A percentile compares a stretch with the other conserved stretches of the same genome.
Evolutionary conservation across 495 filamentous ascomycete species (phyloP).

Genomic region (Penicillium nucicola): DNA sequence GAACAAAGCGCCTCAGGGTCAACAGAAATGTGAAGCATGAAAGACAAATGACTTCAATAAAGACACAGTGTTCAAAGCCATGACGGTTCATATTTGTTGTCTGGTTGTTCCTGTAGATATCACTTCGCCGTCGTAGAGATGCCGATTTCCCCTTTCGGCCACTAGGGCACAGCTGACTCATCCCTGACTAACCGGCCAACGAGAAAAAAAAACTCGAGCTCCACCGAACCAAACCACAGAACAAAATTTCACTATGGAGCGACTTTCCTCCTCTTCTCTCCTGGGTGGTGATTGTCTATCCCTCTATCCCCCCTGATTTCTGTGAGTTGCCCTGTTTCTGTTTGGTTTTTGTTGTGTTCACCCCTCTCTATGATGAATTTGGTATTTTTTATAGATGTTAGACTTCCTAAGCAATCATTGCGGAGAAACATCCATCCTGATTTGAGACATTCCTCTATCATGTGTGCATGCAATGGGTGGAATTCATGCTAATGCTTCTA

Average conservation of each 20-base stretch:
- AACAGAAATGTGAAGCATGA: too few relatives aligned
- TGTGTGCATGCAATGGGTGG: conserved; percentile 4
- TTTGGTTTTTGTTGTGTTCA: not conserved
- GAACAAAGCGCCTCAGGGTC: too few relatives aligned
- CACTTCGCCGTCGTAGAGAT: too few relatives aligned
- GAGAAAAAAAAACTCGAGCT: conserved; percentile 4
- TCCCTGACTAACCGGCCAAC: not conserved
- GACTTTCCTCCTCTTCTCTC: conserved; percentile 3
- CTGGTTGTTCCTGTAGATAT: too few relatives aligned
- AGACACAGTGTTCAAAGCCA: too few relatives aligned
- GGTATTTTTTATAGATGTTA: conserved; percentile 50
- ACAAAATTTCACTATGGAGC: conserved; percentile 3
- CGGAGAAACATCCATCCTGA: conserved; percentile 44
- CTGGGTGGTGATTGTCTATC: conserved; percentile 9
- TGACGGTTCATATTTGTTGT: too few relatives aligned
- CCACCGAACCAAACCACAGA: conserved; percentile 2
- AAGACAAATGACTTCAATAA: too few relatives aligned
- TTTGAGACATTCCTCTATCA: conserved; percentile 16
- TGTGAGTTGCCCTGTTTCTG: conserved; percentile 13
- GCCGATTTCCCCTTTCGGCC: not conserved
- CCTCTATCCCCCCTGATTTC: conserved; percentile 7
- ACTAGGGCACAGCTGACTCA: conserved; percentile 3
- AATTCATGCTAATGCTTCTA: not conserved
- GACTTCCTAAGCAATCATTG: conserved; percentile 46
- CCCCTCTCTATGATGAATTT: conserved; percentile 41